Base-by-base conservation (phyloP, 371 early-diverging fungal species). In the Syncephalis plumigaleata region DNA sequence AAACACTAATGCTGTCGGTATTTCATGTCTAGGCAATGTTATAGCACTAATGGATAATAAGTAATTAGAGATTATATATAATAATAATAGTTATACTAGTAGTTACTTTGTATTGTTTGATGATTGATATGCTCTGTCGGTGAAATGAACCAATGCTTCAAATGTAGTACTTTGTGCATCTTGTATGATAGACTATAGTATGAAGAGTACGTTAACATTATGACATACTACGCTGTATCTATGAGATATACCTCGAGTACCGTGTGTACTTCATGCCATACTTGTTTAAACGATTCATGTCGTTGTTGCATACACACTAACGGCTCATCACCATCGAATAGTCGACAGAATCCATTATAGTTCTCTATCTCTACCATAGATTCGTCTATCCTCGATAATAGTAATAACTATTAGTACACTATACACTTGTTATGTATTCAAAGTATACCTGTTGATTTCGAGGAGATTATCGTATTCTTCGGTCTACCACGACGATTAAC, bases 1-100 rank as follows among this genome's bases (percentile, higher is more conserved):
- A 63, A 79, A 77, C 2, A 81, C 67, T 11, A 78, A 61, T 0
- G 65, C 82, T 17, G 82, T 74, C 2, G 82, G 82, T 15, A 81
- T 57, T 51, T 77, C 82, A 47, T 66, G 71, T 24, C 57, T 63
- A 1, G 71, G 75, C 42, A 67, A 44, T 1, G 46, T 46, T 27
- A 36, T 16, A 57, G 61, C 45, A 40, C 60, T 57, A 47, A 9
- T n/a, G n/a, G n/a, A n/a, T n/a, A n/a, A n/a, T n/a, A n/a, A n/a
- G n/a, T n/a, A n/a, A n/a, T n/a, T n/a, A n/a, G n/a, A n/a, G n/a
- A n/a, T n/a, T n/a, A n/a, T n/a, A n/a, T n/a, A n/a, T n/a, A n/a
- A n/a, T n/a, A n/a, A n/a, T n/a, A 31, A 31, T 31, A 31, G 31
- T n/a, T n/a, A n/a, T n/a, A n/a, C n/a, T n/a, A 47, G 40, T 23